phyloP scores from a whole-genome alignment of 345 rosid genomes.

The Citrus cavaleriei region DNA sequence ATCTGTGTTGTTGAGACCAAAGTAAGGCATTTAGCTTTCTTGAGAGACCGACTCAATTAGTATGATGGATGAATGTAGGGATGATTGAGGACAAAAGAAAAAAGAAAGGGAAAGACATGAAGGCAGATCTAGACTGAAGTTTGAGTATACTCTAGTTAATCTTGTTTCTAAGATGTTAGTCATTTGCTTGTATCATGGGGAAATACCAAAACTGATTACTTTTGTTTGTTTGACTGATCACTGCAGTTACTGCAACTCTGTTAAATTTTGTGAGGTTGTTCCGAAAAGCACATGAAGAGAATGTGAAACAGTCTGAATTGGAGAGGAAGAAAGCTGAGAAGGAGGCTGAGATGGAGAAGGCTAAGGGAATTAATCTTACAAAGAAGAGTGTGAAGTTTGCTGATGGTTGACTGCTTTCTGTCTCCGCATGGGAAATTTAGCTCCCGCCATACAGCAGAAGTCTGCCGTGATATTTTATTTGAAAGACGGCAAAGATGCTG shows the following conservation, averaged over 20 bases:
- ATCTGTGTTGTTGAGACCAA: background rate
- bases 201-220: slow-evolving; percentile 10
- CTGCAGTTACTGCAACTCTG: slow-evolving; percentile 85
- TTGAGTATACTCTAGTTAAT: background rate
- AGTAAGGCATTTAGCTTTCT: background rate
- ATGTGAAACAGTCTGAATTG: slow-evolving; percentile 77
- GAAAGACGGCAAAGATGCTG: slow-evolving; percentile 15
- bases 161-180: background rate
- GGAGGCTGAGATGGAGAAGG: slow-evolving; percentile 93
- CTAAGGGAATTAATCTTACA: slow-evolving; percentile 61
- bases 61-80: background rate
- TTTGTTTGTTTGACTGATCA: slow-evolving; percentile 6
- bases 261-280: slow-evolving; percentile 82
- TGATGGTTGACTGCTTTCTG: slow-evolving; percentile 20
- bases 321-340: slow-evolving; percentile 90
- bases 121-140: background rate
- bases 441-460: slow-evolving; percentile 21
- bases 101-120: background rate
- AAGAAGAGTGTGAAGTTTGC: slow-evolving; percentile 55
- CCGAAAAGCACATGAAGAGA: slow-evolving; percentile 94
- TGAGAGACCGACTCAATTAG: background rate
- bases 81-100: background rate
- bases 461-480: slow-evolving; percentile 11
- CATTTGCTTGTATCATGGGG: background rate
- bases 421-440: slow-evolving; percentile 14